phyloP scores from a whole-genome alignment of 345 rosid species.

The Nephelium lappaceum region DNA sequence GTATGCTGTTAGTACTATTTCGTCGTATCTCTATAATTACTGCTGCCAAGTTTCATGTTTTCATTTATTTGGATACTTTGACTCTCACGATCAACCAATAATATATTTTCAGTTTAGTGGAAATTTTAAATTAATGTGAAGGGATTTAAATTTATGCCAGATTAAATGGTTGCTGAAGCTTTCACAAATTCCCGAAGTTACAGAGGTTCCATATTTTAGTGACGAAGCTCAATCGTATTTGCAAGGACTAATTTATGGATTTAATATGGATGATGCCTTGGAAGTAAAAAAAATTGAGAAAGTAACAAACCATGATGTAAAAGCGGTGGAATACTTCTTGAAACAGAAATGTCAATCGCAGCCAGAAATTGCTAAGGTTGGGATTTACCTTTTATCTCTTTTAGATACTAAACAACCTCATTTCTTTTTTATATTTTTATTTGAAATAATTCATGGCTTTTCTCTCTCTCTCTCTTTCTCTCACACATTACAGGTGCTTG shows the following conservation, averaged over 20 bases:
- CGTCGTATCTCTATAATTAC: neutral
- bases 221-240: constrained; percentile 61
- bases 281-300: constrained; percentile 82
- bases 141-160: constrained; percentile 40
- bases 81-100: neutral
- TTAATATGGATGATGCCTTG: constrained; percentile 69
- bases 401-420: constrained; percentile 2
- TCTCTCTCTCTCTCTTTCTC: constrained; percentile 2
- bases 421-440: neutral
- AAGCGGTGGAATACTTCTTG: constrained; percentile 92
- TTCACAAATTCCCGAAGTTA: constrained; percentile 70
- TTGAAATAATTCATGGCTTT: constrained; percentile 1
- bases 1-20: no score
- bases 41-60: neutral
- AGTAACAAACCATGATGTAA: constrained; percentile 92
- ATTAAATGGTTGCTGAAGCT: constrained; percentile 90
- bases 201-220: constrained; percentile 84
- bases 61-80: neutral
- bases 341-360: constrained; percentile 83
- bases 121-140: constrained; percentile 1
- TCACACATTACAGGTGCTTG: constrained; percentile 64
- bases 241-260: constrained; percentile 68
- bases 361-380: constrained; percentile 81
- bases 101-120: neutral
- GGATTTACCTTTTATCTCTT: neutral